Evolutionary conservation across 1,139 yeast species (phyloP), one percentile per base, ranked within the genome.

Genomic region (Taphrina wiesneri): DNA sequence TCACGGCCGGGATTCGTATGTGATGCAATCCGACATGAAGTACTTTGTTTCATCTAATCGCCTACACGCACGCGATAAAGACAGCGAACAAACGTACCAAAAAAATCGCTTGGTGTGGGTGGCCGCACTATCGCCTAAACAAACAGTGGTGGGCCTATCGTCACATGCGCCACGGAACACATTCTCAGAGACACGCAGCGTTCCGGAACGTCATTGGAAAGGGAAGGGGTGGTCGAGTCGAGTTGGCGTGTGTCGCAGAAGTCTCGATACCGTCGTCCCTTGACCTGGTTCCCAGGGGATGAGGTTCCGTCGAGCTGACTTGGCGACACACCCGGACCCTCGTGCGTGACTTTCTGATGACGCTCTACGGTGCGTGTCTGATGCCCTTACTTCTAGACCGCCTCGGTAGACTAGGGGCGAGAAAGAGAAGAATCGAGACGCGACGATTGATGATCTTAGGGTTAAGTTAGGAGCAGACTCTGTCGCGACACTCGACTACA

Each of bases 1-100:
- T 52, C 56, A 34, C 56, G 56, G 56, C 56, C 56, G 56, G 45
- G 56, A 52, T 32, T 34, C 56, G 56, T 52, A 32, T 52, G 56
- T 52, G 21, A 5, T 52, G 56, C 56, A 52, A 30, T 52, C 45
- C 56, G 30, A 52, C 56, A 52, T 32, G 45, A 52, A 34, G 45
- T 23, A 15, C 56, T 52, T 52, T 52, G 56, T 52, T 52, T 52
- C 45, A 49, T 49, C 36, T 17, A 13, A 13, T 26, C 54, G 11
- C 36, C 26, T 17, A 49, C 6, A 21, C 28, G 15, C 30, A 17
- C 7, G 36, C 5, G 23, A 15, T 2, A 30, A 17, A 17, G 25
- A 49, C 54, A 11, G 54, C 54, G 54, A 49, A 49, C 54, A 49
- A 49, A 49, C 36, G 36, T 15, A 17, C 54, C 26, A 25, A 49